These are phyloP conservation scores for Cylindrodendrum hubeiense DNA, from an alignment of 2,329 filamentous ascomycete genomes.

Conservation along the genomic window DNA sequence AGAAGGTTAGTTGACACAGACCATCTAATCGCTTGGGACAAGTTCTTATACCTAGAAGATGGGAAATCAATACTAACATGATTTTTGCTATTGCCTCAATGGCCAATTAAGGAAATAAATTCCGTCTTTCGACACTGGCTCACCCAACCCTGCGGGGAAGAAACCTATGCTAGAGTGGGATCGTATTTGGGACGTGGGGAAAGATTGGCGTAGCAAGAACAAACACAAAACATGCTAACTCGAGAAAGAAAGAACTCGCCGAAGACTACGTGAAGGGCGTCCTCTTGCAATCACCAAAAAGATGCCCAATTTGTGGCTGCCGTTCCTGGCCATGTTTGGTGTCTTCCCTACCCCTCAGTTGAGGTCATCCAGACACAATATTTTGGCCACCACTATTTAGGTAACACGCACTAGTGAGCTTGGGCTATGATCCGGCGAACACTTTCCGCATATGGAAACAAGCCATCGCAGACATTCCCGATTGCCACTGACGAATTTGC, in stretches of 20 bases:
- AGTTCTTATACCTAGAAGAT: background rate
- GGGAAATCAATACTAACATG: background rate
- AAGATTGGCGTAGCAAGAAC: background rate
- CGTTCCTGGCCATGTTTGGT: background rate
- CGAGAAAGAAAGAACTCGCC: conserved; percentile 1
- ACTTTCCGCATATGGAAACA: background rate
- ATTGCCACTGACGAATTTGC: background rate
- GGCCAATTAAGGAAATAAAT: background rate
- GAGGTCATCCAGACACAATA: background rate
- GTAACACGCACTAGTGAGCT: background rate
- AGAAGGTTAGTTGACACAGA: background rate
- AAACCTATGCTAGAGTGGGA: background rate
- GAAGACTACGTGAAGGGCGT: background rate
- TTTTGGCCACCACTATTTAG: background rate
- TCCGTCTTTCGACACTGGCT: background rate
- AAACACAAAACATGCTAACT: background rate
- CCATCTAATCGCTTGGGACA: background rate
- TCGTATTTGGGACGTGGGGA: background rate
- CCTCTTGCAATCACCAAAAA: background rate
- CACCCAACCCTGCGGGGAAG: conserved; percentile 5
- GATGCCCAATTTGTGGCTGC: background rate
- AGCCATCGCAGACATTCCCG: conserved; percentile 1
- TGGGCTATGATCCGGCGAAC: background rate
- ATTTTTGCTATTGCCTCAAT: background rate
- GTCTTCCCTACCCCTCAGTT: background rate